These are phyloP conservation scores for Capsicum baccatum DNA, from an alignment of 257 asterid species.

Conservation along the genomic window DNA sequence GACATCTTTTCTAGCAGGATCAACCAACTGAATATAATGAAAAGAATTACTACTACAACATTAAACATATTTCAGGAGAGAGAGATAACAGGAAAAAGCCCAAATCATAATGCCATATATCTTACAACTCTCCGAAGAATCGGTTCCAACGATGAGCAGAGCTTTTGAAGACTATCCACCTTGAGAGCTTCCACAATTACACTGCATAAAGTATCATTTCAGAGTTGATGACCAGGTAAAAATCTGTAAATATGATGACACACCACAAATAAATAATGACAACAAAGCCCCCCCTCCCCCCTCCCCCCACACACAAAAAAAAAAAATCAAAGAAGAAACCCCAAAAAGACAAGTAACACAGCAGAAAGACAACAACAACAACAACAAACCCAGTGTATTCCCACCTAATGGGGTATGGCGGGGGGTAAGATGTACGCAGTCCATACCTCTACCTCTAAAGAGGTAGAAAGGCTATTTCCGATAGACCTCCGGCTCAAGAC, in stretches of 20 bases:
- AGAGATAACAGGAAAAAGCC: conserved; percentile 11
- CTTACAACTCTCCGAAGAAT: conserved; percentile 98
- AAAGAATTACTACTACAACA: background rate
- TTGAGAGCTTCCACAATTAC: conserved; percentile 97
- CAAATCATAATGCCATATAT: conserved; percentile 23
- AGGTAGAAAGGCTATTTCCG: too few species aligned
- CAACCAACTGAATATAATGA: background rate
- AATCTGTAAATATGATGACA: background rate
- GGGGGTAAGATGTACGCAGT: too few species aligned
- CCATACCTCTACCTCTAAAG: too few species aligned
- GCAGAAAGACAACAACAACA: too few species aligned
- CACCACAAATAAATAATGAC: background rate
- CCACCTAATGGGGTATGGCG: too few species aligned
- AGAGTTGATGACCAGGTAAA: conserved; percentile 8
- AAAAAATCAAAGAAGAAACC: background rate
- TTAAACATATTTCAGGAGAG: background rate
- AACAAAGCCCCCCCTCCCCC: background rate
- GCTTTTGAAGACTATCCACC: conserved; percentile 95
- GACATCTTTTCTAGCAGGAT: background rate
- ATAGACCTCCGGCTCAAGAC: too few species aligned
- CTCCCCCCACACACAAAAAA: background rate
- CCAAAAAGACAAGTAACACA: background rate
- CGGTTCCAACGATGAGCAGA: conserved; percentile 94
- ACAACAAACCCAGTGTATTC: too few species aligned
- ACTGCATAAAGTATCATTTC: conserved; percentile 50